A percentile compares a stretch with the other conserved stretches of the same genome.
These are phyloP conservation scores for Plenodomus biglobosus DNA, from an alignment of 2,329 filamentous ascomycete genomes.

Conservation along the genomic window DNA sequence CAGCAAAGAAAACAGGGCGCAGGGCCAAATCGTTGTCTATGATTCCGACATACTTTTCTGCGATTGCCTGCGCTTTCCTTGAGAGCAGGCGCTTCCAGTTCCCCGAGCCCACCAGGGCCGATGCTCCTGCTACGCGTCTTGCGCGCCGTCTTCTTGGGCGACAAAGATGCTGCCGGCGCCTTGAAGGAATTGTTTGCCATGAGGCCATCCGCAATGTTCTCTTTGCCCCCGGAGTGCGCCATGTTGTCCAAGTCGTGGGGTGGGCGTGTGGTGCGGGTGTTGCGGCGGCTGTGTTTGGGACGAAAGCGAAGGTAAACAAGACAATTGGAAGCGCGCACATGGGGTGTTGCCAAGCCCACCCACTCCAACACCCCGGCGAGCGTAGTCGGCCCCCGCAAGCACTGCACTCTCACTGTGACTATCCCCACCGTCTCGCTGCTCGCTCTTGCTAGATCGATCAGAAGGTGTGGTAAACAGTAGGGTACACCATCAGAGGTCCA, in stretches of 20 bases:
- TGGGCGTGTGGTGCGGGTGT: slow-evolving; percentile 1
- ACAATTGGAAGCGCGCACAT: slow-evolving; percentile 2
- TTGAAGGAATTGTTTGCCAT: slow-evolving; percentile 31
- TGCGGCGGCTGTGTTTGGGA: slow-evolving; percentile 5
- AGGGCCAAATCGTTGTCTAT: background rate
- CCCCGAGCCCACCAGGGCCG: slow-evolving; percentile 86
- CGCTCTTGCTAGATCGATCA: no score
- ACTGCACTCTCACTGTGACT: no score
- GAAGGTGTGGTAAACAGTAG: no score
- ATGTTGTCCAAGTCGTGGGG: slow-evolving; percentile 23
- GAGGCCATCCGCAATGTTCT: slow-evolving; percentile 62
- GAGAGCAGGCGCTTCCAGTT: slow-evolving; percentile 76
- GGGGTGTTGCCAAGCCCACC: slow-evolving; percentile 1
- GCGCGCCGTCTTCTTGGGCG: slow-evolving; percentile 28
- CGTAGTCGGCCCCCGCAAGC: no score
- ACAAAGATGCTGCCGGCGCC: slow-evolving; percentile 16
- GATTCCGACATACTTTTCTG: slow-evolving; percentile 64
- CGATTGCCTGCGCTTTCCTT: slow-evolving; percentile 75
- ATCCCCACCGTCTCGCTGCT: no score
- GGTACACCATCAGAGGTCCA: no score
- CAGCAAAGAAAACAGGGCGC: slow-evolving; percentile 14
- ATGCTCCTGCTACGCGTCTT: slow-evolving; percentile 86
- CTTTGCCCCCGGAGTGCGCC: slow-evolving; percentile 61
- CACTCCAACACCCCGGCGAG: background rate
- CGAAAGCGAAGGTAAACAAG: slow-evolving; percentile 15